These are phyloP conservation scores for Kodamaea kakaduensis DNA, from an alignment of 805 yeast genomes.

Conservation along the genomic window DNA sequence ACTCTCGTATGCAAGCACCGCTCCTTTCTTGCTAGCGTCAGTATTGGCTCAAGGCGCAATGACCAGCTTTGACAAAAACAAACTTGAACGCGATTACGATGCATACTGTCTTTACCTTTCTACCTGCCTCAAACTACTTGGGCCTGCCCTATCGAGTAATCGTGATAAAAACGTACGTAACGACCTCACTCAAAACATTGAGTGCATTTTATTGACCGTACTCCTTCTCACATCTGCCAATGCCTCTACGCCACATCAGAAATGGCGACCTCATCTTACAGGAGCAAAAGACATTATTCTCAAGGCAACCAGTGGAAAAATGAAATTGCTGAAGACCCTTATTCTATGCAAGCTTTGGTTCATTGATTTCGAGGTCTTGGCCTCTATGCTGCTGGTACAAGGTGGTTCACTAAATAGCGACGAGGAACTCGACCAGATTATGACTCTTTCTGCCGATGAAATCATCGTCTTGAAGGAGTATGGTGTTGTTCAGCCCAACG, in stretches of 20 bases:
- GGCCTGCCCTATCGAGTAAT: conserved; percentile 34
- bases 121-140: conserved; percentile 54
- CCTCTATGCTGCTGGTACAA: conserved; percentile 47
- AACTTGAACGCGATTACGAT: conserved; percentile 51
- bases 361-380: conserved; percentile 51
- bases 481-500: conserved; percentile 41
- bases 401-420: conserved; percentile 55
- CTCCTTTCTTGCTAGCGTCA: conserved; percentile 61
- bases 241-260: conserved; percentile 48
- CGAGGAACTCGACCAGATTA: conserved; percentile 40
- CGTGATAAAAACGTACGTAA: conserved; percentile 16
- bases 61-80: conserved; percentile 41
- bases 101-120: conserved; percentile 62
- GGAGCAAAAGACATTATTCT: conserved; percentile 62
- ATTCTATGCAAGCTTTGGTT: conserved; percentile 59
- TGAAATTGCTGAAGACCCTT: conserved; percentile 35
- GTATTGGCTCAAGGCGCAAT: conserved; percentile 73
- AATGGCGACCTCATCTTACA: conserved; percentile 62
- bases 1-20: conserved; percentile 53
- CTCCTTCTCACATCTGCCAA: conserved; percentile 61
- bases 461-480: conserved; percentile 32
- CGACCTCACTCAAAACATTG: conserved; percentile 46
- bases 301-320: conserved; percentile 40
- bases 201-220: conserved; percentile 62
- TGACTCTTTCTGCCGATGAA: conserved; percentile 30